These are phyloP conservation scores for Calonectria pauciramosa DNA, from an alignment of 2,329 filamentous ascomycete species.

Conservation along the genomic window DNA sequence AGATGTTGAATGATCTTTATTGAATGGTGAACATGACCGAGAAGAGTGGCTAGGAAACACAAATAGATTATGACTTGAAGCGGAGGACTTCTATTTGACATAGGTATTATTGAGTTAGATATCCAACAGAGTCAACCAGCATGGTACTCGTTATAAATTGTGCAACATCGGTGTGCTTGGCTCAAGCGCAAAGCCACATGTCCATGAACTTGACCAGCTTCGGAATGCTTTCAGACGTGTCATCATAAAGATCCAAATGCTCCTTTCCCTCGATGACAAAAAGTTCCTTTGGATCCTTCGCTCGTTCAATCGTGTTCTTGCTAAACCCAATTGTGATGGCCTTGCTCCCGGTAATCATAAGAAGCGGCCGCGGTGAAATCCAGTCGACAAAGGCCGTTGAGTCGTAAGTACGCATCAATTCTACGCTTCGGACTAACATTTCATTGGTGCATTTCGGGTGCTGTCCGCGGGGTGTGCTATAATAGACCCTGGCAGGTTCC, in stretches of 20 bases:
- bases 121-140: neutral
- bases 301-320: neutral
- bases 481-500: neutral
- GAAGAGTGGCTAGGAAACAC: neutral
- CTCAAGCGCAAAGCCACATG: neutral
- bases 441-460: neutral
- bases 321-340: neutral
- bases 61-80: neutral
- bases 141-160: neutral
- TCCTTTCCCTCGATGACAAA: neutral
- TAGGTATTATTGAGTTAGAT: neutral
- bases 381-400: neutral
- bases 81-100: neutral
- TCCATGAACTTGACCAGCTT: neutral
- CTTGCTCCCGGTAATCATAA: neutral
- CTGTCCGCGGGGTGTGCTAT: neutral
- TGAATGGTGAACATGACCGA: neutral
- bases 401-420: neutral
- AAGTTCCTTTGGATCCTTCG: neutral
- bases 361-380: neutral
- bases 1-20: neutral
- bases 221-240: neutral
- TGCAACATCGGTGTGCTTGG: neutral
- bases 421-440: neutral
- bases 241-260: neutral